A percentile compares a stretch with the other conserved stretches of the same genome.
phyloP scores from a whole-genome alignment of 345 rosid genomes.

The Triadica sebifera region DNA sequence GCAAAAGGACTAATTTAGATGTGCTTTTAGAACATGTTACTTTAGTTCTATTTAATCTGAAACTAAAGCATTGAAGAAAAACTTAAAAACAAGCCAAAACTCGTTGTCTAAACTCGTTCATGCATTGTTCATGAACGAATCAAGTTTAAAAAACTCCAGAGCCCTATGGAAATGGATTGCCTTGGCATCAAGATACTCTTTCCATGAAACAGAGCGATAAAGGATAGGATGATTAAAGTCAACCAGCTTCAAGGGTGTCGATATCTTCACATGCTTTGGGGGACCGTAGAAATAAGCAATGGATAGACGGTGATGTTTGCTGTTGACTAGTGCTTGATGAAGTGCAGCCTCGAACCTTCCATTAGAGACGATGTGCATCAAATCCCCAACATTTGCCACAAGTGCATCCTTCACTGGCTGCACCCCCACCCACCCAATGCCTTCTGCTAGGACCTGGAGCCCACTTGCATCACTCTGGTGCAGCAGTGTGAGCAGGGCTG shows the following conservation, averaged over 20 bases:
- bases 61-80: too few relatives aligned
- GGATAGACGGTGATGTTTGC: conserved; percentile 42
- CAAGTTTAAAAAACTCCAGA: conserved; percentile 20
- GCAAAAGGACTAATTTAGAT: too few relatives aligned
- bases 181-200: conserved; percentile 46
- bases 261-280: conserved; percentile 30
- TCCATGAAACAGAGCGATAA: conserved; percentile 42
- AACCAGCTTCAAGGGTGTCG: conserved; percentile 27
- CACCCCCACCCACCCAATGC: conserved; percentile 42
- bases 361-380: conserved; percentile 20
- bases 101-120: too few relatives aligned
- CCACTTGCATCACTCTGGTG: conserved; percentile 40
- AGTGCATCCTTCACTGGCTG: conserved; percentile 34
- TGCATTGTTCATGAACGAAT: background rate
- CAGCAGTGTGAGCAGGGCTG: conserved; percentile 44
- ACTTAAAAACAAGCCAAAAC: too few relatives aligned
- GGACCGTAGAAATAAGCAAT: conserved; percentile 46
- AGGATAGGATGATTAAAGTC: conserved; percentile 40
- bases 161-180: conserved; percentile 40
- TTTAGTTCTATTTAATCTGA: too few relatives aligned
- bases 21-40: too few relatives aligned
- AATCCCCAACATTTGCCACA: conserved; percentile 16
- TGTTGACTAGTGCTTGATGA: conserved; percentile 49
- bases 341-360: conserved; percentile 41
- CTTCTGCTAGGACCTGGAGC: conserved; percentile 32